phyloP scores from a whole-genome alignment of 805 yeast species.

The Metschnikowia kunwiensis region DNA sequence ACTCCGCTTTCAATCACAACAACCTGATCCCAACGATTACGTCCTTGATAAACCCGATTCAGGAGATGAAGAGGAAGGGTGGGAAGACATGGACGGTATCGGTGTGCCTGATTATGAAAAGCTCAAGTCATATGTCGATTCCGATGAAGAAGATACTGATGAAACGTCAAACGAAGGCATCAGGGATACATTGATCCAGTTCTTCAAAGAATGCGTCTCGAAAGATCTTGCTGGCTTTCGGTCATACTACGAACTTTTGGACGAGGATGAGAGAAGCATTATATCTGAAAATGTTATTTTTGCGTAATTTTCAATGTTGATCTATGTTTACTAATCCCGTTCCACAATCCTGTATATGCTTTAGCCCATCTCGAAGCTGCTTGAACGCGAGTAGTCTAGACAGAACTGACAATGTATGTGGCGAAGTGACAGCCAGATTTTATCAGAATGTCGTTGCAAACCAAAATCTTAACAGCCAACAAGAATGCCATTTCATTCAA shows the following conservation, averaged over 20 bases:
- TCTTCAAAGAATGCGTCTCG: slow-evolving; percentile 55
- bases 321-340: too few species aligned
- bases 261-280: slow-evolving; percentile 52
- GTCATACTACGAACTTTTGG: slow-evolving; percentile 44
- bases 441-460: slow-evolving; percentile 18
- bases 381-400: too few species aligned
- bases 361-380: slow-evolving; percentile 1
- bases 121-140: slow-evolving; percentile 53
- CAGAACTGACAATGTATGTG: slow-evolving; percentile 4
- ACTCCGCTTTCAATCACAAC: slow-evolving; percentile 58
- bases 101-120: slow-evolving; percentile 64
- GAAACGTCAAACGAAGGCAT: slow-evolving; percentile 32
- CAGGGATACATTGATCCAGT: slow-evolving; percentile 42
- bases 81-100: slow-evolving; percentile 76
- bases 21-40: slow-evolving; percentile 42
- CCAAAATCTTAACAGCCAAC: slow-evolving; percentile 52
- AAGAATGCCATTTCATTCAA: slow-evolving; percentile 50
- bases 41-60: slow-evolving; percentile 26
- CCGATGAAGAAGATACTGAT: slow-evolving; percentile 32
- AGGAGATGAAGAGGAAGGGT: slow-evolving; percentile 44
- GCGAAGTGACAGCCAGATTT: slow-evolving; percentile 2
- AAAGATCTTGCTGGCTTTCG: slow-evolving; percentile 52
- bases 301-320: slow-evolving; percentile 10
- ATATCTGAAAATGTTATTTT: slow-evolving; percentile 50
- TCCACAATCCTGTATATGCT: neutral